A percentile compares a stretch with the other conserved stretches of the same genome.
Evolutionary conservation across 2,329 filamentous ascomycete species (phyloP).

Genomic region (Alternaria rosae): DNA sequence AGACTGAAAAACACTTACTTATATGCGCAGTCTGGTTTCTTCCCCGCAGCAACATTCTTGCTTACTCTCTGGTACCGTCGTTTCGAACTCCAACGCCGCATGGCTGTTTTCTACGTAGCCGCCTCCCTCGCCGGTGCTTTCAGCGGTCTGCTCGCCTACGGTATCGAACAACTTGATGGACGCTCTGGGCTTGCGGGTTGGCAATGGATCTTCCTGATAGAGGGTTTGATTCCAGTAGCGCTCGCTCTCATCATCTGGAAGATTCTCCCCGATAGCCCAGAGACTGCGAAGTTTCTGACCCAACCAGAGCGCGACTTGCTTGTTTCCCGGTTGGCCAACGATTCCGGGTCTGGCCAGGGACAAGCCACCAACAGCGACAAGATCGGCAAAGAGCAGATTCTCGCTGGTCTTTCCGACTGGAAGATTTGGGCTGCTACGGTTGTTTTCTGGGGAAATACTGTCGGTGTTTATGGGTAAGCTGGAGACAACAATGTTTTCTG

Average conservation of each 20-base stretch:
- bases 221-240: conserved; percentile 41
- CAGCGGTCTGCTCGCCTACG: conserved; percentile 46
- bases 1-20: conserved; percentile 6
- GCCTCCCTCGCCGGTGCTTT: conserved; percentile 46
- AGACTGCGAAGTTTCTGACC: conserved; percentile 49
- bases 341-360: conserved; percentile 58
- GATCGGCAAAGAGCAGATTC: conserved; percentile 56
- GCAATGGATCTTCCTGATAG: conserved; percentile 46
- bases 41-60: conserved; percentile 67
- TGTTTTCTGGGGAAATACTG: conserved; percentile 52
- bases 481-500: not conserved
- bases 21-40: conserved; percentile 59
- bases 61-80: conserved; percentile 48
- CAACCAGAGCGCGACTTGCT: conserved; percentile 45
- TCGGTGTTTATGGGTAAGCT: conserved; percentile 46
- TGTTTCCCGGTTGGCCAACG: conserved; percentile 39
- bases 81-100: conserved; percentile 45
- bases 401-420: conserved; percentile 56
- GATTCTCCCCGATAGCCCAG: conserved; percentile 59
- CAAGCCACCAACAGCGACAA: conserved; percentile 58
- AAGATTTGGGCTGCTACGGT: conserved; percentile 44
- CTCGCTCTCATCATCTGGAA: conserved; percentile 60
- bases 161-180: conserved; percentile 44
- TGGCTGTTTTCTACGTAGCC: conserved; percentile 47
- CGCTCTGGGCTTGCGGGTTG: conserved; percentile 37